phyloP scores from a whole-genome alignment of 2,329 filamentous ascomycete species.

The Aspergillus uvarum region DNA sequence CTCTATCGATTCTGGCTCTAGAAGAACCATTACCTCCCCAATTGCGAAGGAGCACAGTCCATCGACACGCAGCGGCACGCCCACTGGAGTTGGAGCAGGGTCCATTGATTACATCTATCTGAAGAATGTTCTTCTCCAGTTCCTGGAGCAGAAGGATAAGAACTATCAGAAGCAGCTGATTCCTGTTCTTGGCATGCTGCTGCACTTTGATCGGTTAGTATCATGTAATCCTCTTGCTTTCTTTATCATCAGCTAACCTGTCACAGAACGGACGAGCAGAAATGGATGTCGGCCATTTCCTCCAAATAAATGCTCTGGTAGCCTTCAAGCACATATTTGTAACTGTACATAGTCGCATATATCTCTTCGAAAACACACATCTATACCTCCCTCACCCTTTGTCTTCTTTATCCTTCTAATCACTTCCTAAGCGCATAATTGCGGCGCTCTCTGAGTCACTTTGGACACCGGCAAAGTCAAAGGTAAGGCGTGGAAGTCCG shows the following conservation, averaged over 20 bases:
- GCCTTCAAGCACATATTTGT: slow-evolving; percentile 10
- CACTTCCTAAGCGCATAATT: background rate
- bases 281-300: slow-evolving; percentile 75
- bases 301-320: slow-evolving; percentile 39
- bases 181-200: slow-evolving; percentile 63
- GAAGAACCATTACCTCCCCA: slow-evolving; percentile 50
- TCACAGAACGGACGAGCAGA: slow-evolving; percentile 71
- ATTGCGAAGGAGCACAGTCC: slow-evolving; percentile 39
- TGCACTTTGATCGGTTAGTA: slow-evolving; percentile 63
- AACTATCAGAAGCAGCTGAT: slow-evolving; percentile 67
- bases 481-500: background rate
- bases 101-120: slow-evolving; percentile 62
- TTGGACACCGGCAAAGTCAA: background rate
- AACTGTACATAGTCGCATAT: slow-evolving; percentile 20
- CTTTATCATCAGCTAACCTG: slow-evolving; percentile 14
- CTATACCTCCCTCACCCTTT: background rate
- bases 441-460: background rate
- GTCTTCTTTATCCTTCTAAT: background rate
- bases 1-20: slow-evolving; percentile 56
- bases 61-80: slow-evolving; percentile 39
- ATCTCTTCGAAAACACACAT: background rate
- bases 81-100: slow-evolving; percentile 29
- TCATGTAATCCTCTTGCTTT: background rate
- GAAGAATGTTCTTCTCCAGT: slow-evolving; percentile 66
- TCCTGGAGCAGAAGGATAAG: slow-evolving; percentile 66